Conservation (phyloP, 2,329 filamentous ascomycete species). For the Epichloe baconii region DNA sequence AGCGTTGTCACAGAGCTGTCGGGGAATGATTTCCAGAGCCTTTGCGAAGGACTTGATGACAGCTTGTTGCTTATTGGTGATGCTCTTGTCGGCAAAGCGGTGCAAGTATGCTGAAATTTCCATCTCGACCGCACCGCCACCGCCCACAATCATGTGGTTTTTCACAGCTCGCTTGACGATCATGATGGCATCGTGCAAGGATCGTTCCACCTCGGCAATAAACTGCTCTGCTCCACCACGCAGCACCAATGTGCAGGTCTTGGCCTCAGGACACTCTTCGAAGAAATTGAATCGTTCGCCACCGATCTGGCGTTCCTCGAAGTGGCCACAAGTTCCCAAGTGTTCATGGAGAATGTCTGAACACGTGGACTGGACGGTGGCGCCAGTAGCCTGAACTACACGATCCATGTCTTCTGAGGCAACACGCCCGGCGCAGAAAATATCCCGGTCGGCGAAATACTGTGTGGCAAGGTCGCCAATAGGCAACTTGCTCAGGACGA, state of each 20-base stretch:
- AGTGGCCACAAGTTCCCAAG: slow-evolving; percentile 77
- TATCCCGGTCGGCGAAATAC: slow-evolving; percentile 93
- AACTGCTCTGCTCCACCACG: slow-evolving; percentile 97
- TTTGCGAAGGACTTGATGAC: slow-evolving; percentile 98
- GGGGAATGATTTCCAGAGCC: slow-evolving; percentile 89
- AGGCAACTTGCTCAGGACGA: slow-evolving; percentile 91
- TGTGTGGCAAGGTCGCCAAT: slow-evolving; percentile 97
- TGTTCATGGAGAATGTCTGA: slow-evolving; percentile 84
- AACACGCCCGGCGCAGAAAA: slow-evolving; percentile 96
- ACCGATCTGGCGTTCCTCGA: slow-evolving; percentile 95
- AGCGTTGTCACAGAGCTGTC: slow-evolving; percentile 95
- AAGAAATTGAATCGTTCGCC: slow-evolving; percentile 98
- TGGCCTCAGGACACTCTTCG: slow-evolving; percentile 85
- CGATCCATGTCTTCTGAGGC: slow-evolving; percentile 87
- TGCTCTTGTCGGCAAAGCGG: slow-evolving; percentile 81
- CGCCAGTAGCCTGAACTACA: slow-evolving; percentile 87
- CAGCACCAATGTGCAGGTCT: slow-evolving; percentile 92
- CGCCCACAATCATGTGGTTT: slow-evolving; percentile 88
- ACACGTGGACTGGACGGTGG: slow-evolving; percentile 87
- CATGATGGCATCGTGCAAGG: slow-evolving; percentile 98
- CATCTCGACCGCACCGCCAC: slow-evolving; percentile 93
- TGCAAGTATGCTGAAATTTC: slow-evolving; percentile 90
- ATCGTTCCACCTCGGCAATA: slow-evolving; percentile 96
- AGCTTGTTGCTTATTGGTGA: slow-evolving; percentile 88
- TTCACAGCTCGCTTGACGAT: slow-evolving; percentile 97